A percentile compares a stretch with the other conserved stretches of the same genome.
phyloP scores from a whole-genome alignment of 805 yeast species.

The Zygosaccharomyces lentus region DNA sequence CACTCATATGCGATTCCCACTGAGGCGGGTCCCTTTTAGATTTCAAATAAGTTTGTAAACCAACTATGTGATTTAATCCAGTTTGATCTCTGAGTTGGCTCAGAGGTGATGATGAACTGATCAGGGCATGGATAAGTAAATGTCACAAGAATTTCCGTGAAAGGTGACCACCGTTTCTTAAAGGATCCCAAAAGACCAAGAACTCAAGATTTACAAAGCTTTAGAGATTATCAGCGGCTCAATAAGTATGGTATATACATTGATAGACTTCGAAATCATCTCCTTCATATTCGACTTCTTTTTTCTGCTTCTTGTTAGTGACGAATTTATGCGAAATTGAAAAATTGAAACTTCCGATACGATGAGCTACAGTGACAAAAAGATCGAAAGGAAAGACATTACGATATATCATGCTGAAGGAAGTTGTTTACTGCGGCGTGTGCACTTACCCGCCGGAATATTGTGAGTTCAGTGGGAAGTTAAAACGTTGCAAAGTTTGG shows the following conservation, averaged over 20 bases:
- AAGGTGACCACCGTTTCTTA: background rate
- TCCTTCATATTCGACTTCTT: too few species aligned
- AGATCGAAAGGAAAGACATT: background rate
- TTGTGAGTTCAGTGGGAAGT: conserved; percentile 84
- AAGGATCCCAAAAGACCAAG: background rate
- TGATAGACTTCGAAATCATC: background rate
- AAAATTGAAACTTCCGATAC: background rate
- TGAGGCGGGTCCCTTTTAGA: background rate
- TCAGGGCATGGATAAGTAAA: background rate
- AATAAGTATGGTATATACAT: background rate
- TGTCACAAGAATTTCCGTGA: conserved; percentile 2
- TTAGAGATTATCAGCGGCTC: background rate
- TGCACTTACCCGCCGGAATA: conserved; percentile 85
- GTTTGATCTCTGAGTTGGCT: background rate
- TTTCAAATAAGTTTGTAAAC: background rate
- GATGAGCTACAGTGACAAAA: background rate
- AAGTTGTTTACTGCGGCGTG: conserved; percentile 66
- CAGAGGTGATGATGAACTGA: background rate
- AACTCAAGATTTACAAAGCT: too few species aligned
- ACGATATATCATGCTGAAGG: conserved; percentile 28
- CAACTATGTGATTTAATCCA: background rate
- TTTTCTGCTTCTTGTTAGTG: background rate
- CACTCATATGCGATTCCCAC: conserved; percentile 13
- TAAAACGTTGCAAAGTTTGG: conserved; percentile 84
- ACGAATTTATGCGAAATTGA: background rate